Percentiles rank a stretch among this genome's conserved stretches.
Conservation (phyloP, 1,284 basidiomycete species). For the Ganoderma leucocontextum region DNA sequence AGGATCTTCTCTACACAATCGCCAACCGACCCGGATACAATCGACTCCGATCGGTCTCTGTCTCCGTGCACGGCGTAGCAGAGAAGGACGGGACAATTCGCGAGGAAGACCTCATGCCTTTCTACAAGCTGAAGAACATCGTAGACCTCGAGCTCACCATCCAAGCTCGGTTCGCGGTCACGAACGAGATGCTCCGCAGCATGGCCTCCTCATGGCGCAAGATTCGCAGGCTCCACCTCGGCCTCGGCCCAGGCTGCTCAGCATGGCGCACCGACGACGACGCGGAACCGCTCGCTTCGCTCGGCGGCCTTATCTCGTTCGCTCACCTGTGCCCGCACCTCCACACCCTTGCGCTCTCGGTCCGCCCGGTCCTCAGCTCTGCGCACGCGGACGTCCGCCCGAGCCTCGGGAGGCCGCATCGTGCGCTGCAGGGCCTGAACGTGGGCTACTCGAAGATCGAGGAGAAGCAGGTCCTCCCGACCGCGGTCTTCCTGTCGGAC, state of each 20-base stretch:
- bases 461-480: background rate
- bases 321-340: constrained; percentile 6
- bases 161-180: background rate
- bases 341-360: background rate
- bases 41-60: background rate
- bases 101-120: background rate
- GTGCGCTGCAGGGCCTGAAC: background rate
- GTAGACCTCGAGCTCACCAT: background rate
- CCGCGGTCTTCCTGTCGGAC: constrained; percentile 10
- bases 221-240: background rate
- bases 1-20: background rate
- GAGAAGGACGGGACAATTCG: background rate
- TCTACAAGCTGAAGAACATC: background rate
- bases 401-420: constrained; percentile 1
- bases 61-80: background rate
- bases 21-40: background rate
- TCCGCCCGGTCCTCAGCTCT: background rate
- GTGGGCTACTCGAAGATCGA: constrained; percentile 1
- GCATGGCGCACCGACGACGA: background rate
- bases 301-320: constrained; percentile 5
- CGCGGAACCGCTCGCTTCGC: background rate
- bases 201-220: background rate
- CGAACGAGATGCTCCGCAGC: background rate
- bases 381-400: background rate
- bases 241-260: background rate